Percentiles rank a stretch among this genome's conserved stretches.
These are phyloP conservation scores for Periglandula ipomoeae DNA, from an alignment of 2,329 filamentous ascomycete species.

Conservation along the genomic window DNA sequence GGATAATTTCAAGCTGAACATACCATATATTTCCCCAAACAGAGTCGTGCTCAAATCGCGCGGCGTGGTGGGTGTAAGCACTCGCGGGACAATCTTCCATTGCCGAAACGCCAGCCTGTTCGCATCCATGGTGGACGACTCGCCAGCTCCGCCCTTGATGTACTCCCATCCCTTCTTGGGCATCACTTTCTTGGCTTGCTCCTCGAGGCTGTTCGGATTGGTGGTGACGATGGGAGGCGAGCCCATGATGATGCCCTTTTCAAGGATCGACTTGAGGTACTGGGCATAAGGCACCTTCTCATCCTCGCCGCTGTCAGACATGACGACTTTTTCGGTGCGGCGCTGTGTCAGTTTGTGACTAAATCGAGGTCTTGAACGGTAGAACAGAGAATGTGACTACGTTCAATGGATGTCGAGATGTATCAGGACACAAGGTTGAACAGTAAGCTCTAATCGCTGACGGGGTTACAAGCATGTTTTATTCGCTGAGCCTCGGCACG, in stretches of 20 bases:
- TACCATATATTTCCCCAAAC: conserved; percentile 40
- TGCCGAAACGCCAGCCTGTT: conserved; percentile 49
- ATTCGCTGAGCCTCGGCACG: not conserved
- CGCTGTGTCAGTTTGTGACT: no score
- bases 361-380: no score
- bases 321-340: conserved; percentile 10
- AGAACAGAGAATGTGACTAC: not conserved
- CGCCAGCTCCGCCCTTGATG: conserved; percentile 52
- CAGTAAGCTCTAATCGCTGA: no score
- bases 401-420: not conserved
- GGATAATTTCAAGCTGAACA: conserved; percentile 1
- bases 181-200: conserved; percentile 42
- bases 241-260: conserved; percentile 39
- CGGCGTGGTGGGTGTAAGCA: conserved; percentile 33
- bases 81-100: conserved; percentile 42
- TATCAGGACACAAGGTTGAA: not conserved
- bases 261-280: conserved; percentile 41
- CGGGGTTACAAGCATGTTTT: not conserved
- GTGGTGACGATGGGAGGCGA: conserved; percentile 45
- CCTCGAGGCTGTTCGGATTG: conserved; percentile 46
- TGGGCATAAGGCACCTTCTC: conserved; percentile 25
- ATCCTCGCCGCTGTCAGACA: conserved; percentile 11
- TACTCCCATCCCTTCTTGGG: conserved; percentile 45
- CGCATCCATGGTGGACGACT: conserved; percentile 50
- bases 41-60: conserved; percentile 42